A percentile compares a stretch with the other conserved stretches of the same genome.
These are phyloP conservation scores for Leccinellum rugosiceps DNA, from an alignment of 768 basidiomycete genomes.

Conservation along the genomic window DNA sequence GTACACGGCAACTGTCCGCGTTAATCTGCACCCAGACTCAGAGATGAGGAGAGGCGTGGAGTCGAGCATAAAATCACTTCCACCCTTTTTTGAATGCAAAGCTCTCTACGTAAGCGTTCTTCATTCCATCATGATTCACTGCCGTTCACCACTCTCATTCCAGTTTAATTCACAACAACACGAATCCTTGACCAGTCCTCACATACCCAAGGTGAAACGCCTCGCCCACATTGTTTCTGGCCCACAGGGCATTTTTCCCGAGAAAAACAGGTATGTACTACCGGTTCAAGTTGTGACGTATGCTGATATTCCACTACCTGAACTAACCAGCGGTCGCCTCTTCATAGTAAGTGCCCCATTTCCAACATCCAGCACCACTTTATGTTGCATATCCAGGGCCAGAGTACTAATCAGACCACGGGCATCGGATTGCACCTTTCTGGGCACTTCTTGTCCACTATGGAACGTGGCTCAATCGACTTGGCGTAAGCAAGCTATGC, in stretches of 20 bases:
- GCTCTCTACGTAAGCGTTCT: constrained; percentile 4
- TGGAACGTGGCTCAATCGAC: constrained; percentile 91
- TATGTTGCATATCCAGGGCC: constrained; percentile 49
- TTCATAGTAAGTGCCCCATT: constrained; percentile 9
- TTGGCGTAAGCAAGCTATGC: constrained; percentile 54
- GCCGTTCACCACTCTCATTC: not conserved
- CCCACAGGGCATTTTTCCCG: constrained; percentile 5
- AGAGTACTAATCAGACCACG: constrained; percentile 88
- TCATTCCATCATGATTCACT: not conserved
- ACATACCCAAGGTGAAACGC: not conserved
- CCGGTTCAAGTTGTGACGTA: not conserved
- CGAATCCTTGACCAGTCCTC: not conserved
- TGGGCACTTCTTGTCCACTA: constrained; percentile 89
- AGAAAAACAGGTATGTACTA: not conserved
- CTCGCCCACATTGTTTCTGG: constrained; percentile 1
- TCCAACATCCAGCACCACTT: not conserved
- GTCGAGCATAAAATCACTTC: constrained; percentile 6
- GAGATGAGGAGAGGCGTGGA: constrained; percentile 8
- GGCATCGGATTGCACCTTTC: constrained; percentile 65
- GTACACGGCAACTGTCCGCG: constrained; percentile 5
- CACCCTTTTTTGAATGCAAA: constrained; percentile 6
- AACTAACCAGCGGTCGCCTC: constrained; percentile 7
- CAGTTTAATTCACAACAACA: constrained; percentile 13
- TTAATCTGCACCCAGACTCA: constrained; percentile 1
- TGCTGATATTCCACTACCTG: not conserved